Base-by-base conservation (phyloP, 78 protist genomes). In the Dictyostelium intermedium region DNA sequence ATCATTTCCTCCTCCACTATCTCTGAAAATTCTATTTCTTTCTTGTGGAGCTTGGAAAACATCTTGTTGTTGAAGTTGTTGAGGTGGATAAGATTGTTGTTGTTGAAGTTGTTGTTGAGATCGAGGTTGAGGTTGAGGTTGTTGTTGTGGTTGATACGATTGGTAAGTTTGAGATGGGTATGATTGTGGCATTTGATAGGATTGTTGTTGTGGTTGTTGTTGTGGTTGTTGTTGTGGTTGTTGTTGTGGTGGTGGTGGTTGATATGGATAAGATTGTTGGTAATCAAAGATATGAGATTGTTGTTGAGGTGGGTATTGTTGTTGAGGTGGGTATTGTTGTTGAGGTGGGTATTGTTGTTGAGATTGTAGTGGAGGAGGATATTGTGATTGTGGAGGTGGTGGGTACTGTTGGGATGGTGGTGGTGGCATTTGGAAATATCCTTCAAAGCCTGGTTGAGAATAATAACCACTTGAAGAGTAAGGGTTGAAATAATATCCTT, bases 111-210 rank as follows among this genome's bases (percentile, higher is more conserved):
- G 43, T 39, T 39, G 43, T 5, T 39, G 4, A 5, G 43, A 39
- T 39, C 4, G 18, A 27, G 73, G 53, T 60, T 11, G 85, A 35
- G 8, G 5, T 5, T 13, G 74, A 23, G 72, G 85, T 47, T 73
- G 85, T 81, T 63, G 77, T 63, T 25, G 5, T 30, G 18, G 30
- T 66, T 66, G 79, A 20, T 50, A 60, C 43, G 87, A 76, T 83
- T 30, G 70, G 66, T 56, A 41, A 9, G 9, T 81, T 77, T 84
- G 91, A 35, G 70, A 9, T 45, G 8, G 69, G 14, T 82, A 10
- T 7, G n/a, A 35, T 34, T 27, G 56, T 2, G 1, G 45, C 6
- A 70, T 8, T 50, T 50, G 61, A 1, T 50, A 1, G 2, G 23
- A 5, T 50, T 50, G 61, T 69, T 74, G 89, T 83, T 77, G 89